phyloP scores from a whole-genome alignment of 192 early-diverging fungal species.

The Coemansia sp. region DNA sequence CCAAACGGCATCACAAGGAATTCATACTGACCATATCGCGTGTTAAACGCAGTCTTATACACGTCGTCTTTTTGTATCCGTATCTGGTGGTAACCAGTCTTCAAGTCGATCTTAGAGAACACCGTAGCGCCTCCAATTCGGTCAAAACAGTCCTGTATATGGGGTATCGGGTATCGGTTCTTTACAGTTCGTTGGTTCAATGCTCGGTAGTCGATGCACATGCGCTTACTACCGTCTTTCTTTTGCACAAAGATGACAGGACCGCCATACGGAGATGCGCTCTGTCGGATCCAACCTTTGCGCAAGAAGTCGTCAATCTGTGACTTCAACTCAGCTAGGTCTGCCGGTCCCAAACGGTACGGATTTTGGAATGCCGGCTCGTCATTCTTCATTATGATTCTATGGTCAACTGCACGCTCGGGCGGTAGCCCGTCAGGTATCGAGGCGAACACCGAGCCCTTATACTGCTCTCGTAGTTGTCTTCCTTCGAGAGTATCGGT shows the following conservation, averaged over 20 bases:
- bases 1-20: too few species aligned
- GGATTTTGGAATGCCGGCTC: neutral
- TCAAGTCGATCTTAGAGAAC: slow-evolving; percentile 56
- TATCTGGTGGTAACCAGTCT: slow-evolving; percentile 52
- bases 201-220: neutral
- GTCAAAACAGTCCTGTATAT: slow-evolving; percentile 53
- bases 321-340: neutral
- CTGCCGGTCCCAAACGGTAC: neutral
- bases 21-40: too few species aligned
- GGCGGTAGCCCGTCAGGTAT: too few species aligned
- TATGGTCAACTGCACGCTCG: too few species aligned
- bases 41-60: too few species aligned
- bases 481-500: too few species aligned
- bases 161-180: slow-evolving; percentile 50
- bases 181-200: neutral
- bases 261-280: neutral
- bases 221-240: neutral
- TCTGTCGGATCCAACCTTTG: neutral
- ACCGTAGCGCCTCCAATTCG: slow-evolving; percentile 14
- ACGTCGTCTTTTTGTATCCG: too few species aligned
- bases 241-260: neutral
- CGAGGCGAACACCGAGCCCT: too few species aligned
- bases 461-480: too few species aligned
- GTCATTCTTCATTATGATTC: too few species aligned
- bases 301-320: neutral